phyloP scores from a whole-genome alignment of 345 rosid species.

The Eucalyptus cladocalyx region DNA sequence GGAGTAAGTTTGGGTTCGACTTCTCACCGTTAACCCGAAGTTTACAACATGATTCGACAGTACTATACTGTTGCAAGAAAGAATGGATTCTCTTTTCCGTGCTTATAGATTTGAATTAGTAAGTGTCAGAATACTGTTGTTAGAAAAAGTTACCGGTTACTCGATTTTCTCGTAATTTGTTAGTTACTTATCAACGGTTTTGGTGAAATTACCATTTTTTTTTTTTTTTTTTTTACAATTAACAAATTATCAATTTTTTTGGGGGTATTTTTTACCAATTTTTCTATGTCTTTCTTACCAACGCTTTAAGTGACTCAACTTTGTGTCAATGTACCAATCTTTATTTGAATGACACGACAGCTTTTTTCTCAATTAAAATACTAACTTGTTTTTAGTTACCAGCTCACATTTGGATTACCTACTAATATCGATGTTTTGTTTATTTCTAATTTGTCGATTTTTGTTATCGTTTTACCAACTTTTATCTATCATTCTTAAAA shows the following conservation, averaged over 20 bases:
- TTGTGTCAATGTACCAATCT: background rate
- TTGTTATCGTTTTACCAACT: background rate
- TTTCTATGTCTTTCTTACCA: background rate
- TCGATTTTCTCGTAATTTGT: background rate
- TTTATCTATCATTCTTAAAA: background rate
- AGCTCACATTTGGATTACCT: background rate
- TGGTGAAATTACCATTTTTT: background rate
- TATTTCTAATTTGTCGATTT: background rate
- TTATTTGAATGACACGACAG: background rate
- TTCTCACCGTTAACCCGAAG: background rate
- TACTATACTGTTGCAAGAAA: too few species aligned
- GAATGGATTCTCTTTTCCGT: background rate
- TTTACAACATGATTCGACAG: background rate
- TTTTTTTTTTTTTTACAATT: background rate
- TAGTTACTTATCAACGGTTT: background rate
- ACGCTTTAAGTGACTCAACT: background rate
- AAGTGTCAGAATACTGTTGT: background rate
- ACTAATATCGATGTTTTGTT: background rate
- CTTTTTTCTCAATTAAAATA: background rate
- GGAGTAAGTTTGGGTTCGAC: background rate
- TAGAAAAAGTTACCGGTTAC: background rate
- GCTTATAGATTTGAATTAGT: background rate
- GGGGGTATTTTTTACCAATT: fast-evolving
- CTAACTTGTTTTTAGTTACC: background rate
- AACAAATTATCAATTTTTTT: background rate